phyloP scores from a whole-genome alignment of 495 filamentous ascomycete genomes.

The Friedmanniomyces simplex region DNA sequence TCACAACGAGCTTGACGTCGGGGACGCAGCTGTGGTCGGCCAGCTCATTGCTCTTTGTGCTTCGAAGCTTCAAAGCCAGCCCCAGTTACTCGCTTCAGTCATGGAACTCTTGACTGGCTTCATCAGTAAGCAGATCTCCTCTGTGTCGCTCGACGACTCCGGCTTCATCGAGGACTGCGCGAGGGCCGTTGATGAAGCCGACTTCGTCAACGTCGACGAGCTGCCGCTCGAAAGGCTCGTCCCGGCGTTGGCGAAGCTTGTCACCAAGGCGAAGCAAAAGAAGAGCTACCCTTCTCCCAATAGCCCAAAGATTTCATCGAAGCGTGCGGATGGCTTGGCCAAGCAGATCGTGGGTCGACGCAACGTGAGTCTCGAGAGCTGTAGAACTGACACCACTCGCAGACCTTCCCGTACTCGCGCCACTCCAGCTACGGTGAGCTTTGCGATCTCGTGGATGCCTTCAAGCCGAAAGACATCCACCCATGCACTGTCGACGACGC shows the following conservation, averaged over 20 bases:
- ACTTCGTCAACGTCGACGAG: slow-evolving; percentile 31
- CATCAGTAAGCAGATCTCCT: background rate
- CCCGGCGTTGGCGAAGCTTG: slow-evolving; percentile 11
- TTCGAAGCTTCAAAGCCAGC: slow-evolving; percentile 32
- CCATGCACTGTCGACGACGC: slow-evolving; percentile 67
- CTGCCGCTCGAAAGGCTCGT: slow-evolving; percentile 39
- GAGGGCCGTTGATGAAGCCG: slow-evolving; percentile 29
- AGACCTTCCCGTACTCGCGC: slow-evolving; percentile 74
- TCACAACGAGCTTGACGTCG: slow-evolving; percentile 51
- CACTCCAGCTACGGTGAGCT: slow-evolving; percentile 83
- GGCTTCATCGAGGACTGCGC: background rate
- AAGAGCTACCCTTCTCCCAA: background rate
- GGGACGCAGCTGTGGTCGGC: slow-evolving; percentile 22
- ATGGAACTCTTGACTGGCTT: slow-evolving; percentile 25
- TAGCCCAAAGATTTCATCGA: background rate
- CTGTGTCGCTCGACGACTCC: slow-evolving; percentile 2
- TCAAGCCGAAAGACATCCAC: slow-evolving; percentile 66
- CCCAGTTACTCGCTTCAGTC: slow-evolving; percentile 28
- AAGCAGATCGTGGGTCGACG: slow-evolving; percentile 12
- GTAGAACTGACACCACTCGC: background rate
- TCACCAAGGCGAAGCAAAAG: slow-evolving; percentile 3
- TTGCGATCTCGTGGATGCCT: slow-evolving; percentile 54
- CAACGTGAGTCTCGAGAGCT: background rate
- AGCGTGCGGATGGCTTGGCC: slow-evolving; percentile 15
- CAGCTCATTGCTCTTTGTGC: slow-evolving; percentile 27